Percentiles rank a stretch among this genome's conserved stretches.
These are phyloP conservation scores for Elongisporangium prolatum DNA, from an alignment of 352 stramenopile species.

Conservation along the genomic window DNA sequence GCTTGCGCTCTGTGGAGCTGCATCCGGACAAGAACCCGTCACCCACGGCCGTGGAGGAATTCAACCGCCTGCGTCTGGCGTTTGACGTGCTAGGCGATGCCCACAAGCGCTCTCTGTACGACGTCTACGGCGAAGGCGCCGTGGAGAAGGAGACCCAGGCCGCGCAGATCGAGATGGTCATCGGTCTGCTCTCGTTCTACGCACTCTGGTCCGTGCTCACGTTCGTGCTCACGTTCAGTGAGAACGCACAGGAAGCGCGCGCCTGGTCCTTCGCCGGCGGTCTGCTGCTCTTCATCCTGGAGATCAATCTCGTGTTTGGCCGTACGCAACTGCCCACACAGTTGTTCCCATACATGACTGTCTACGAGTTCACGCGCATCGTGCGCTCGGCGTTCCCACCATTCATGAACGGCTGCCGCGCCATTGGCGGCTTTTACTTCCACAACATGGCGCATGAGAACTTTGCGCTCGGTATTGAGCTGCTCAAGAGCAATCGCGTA, in stretches of 20 bases:
- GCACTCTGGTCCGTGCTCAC: conserved; percentile 94
- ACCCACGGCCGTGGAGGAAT: conserved; percentile 87
- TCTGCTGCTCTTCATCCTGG: conserved; percentile 91
- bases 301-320: conserved; percentile 90
- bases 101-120: conserved; percentile 93
- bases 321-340: conserved; percentile 38
- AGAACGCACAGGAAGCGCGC: conserved; percentile 80
- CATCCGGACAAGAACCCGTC: conserved; percentile 97
- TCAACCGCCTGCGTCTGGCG: conserved; percentile 91
- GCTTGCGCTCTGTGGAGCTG: conserved; percentile 91
- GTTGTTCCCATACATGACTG: conserved; percentile 80
- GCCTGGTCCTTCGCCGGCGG: conserved; percentile 93
- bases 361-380: conserved; percentile 91
- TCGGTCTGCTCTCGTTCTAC: conserved; percentile 94
- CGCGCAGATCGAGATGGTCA: conserved; percentile 88
- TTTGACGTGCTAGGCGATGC: conserved; percentile 88
- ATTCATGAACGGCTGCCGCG: conserved; percentile 96
- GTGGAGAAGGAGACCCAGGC: conserved; percentile 87
- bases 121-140: conserved; percentile 91
- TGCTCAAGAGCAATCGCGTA: conserved; percentile 81
- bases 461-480: conserved; percentile 62
- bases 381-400: conserved; percentile 93
- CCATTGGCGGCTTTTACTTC: conserved; percentile 91
- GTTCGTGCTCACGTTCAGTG: conserved; percentile 94
- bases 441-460: conserved; percentile 65